These are phyloP conservation scores for Ceratobasidium sp. DNA, from an alignment of 1,284 basidiomycete species.

Conservation along the genomic window DNA sequence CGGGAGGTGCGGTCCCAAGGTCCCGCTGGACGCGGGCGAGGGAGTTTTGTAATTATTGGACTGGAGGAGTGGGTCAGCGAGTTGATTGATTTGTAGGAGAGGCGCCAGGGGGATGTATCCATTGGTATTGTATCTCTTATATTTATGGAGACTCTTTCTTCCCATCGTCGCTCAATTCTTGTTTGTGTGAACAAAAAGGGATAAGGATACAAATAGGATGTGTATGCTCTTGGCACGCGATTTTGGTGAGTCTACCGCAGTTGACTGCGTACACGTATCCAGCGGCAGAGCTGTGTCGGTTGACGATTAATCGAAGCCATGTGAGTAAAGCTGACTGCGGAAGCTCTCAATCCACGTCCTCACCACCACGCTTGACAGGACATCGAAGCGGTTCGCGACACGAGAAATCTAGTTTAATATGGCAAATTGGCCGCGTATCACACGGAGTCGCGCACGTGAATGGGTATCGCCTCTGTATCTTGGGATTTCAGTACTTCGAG, in stretches of 20 bases:
- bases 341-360: not conserved
- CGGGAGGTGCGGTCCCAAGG: constrained; percentile 56
- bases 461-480: too few relatives aligned
- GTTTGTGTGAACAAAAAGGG: not conserved
- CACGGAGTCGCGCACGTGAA: too few relatives aligned
- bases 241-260: not conserved
- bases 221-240: too few relatives aligned
- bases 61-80: constrained; percentile 74
- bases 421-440: too few relatives aligned
- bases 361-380: too few relatives aligned
- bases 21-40: constrained; percentile 58
- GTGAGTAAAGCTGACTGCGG: not conserved
- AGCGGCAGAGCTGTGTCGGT: not conserved
- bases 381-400: too few relatives aligned
- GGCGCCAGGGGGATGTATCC: not conserved
- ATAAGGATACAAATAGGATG: too few relatives aligned
- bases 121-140: constrained; percentile 36
- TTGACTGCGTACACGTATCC: not conserved
- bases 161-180: not conserved
- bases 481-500: too few relatives aligned
- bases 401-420: too few relatives aligned
- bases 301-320: not conserved
- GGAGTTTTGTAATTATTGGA: constrained; percentile 63
- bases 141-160: constrained; percentile 3
- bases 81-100: constrained; percentile 56